Conservation (phyloP, 148 eudicot genomes). For the Agrostemma githago region DNA sequence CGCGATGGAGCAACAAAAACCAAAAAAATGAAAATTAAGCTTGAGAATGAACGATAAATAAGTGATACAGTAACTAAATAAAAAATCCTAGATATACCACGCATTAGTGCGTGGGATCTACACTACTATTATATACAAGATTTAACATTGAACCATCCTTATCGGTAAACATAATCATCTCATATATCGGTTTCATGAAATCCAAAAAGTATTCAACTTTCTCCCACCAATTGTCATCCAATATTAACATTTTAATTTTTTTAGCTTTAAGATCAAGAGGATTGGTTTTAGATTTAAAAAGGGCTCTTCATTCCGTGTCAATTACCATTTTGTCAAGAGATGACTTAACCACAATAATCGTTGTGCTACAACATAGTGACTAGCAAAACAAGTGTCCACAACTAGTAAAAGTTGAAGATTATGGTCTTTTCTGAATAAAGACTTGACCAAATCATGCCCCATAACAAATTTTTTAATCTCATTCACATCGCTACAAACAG, state of each 20-base stretch:
- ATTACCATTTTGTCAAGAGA: constrained; percentile 16
- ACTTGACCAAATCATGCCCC: constrained; percentile 8
- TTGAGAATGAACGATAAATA: too few relatives aligned
- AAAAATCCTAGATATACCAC: too few relatives aligned
- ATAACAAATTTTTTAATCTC: constrained; percentile 9
- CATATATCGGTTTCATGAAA: not conserved
- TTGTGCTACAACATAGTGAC: not conserved
- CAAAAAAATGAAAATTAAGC: too few relatives aligned
- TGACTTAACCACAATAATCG: not conserved
- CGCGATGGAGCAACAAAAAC: too few relatives aligned
- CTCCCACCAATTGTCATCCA: constrained; percentile 15
- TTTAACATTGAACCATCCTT: not conserved
- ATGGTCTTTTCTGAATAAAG: not conserved
- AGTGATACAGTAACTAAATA: too few relatives aligned
- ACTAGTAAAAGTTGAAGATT: not conserved
- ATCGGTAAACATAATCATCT: not conserved
- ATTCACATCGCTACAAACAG: not conserved
- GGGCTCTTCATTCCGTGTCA: not conserved
- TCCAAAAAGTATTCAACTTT: constrained; percentile 7
- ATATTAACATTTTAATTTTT: not conserved
- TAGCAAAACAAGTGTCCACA: constrained; percentile 12
- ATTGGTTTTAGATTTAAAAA: not conserved
- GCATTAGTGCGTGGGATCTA: too few relatives aligned
- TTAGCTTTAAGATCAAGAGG: constrained; percentile 6
- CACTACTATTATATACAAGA: not conserved